Evolutionary conservation across 2,329 filamentous ascomycete genomes (phyloP), one percentile per base, ranked within the genome.

Genomic region (Cadophora sp.): DNA sequence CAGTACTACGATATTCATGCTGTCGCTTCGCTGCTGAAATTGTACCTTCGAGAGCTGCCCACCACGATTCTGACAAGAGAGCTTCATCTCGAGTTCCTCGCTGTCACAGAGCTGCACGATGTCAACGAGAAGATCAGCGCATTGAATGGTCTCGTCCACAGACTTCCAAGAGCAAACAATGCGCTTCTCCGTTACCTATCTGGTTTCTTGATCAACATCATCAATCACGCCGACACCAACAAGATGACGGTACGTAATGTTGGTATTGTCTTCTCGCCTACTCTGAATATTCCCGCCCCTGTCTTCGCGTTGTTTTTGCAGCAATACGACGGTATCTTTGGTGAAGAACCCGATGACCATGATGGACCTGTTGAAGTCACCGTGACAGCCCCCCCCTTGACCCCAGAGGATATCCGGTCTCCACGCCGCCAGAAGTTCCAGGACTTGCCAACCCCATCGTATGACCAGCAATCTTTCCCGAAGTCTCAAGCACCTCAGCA

Each of bases 171-270:
- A 68, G 88, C 91, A 43, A 99, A 99, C 70, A 87, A 90, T 56
- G 89, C 92, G 2, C 83, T 99, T 51, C 84, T 99, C 47, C 90
- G 91, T 74, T 94, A 96, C 70, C 82, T 99, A 64, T 92, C 95
- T 58, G 88, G 91, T 3, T 97, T 97, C 80, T 81, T 99, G 73
- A 93, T 97, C 76, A 91, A 91, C 75, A 95, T 99, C 74, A 93
- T 97, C 76, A 94, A 96, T 79, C 94, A 97, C 73, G 85, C 93
- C 7, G 90, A 92, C 73, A 83, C 91, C 69, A 99, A 99, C 83
- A 98, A 97, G 84, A 99, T 99, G 96, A 97, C 92, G 13, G 92
- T 97, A 62, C 90, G 95, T 72, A 99, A 99, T 76, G 93, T 99
- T 64, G 95, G 96, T 71, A 98, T 99, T 73, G 95, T 99, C 65